These are phyloP conservation scores for Neofusicoccum parvum DNA, from an alignment of 2,329 filamentous ascomycete species.

Conservation along the genomic window DNA sequence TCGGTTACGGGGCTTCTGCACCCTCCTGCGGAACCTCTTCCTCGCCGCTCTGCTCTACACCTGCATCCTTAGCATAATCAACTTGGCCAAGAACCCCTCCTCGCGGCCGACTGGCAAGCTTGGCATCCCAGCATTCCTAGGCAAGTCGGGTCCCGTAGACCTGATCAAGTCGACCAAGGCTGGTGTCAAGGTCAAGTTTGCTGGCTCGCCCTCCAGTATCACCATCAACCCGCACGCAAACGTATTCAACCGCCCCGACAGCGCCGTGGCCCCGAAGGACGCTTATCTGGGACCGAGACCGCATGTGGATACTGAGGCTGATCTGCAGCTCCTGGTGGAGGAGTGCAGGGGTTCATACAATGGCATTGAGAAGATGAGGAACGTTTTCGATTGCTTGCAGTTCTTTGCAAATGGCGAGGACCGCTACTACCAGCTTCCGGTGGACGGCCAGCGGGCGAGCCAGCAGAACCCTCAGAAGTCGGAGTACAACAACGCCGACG, in stretches of 20 bases:
- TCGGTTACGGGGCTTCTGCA: slow-evolving; percentile 35
- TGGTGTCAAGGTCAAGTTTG: slow-evolving; percentile 46
- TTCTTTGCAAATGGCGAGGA: slow-evolving; percentile 53
- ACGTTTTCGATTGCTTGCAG: slow-evolving; percentile 55
- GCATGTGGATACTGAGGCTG: slow-evolving; percentile 56
- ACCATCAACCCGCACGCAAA: slow-evolving; percentile 56
- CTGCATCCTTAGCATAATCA: slow-evolving; percentile 45
- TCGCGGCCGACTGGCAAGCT: slow-evolving; percentile 43
- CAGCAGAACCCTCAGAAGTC: slow-evolving; percentile 45
- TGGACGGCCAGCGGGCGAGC: slow-evolving; percentile 42
- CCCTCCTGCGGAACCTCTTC: slow-evolving; percentile 46
- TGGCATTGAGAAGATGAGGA: slow-evolving; percentile 58
- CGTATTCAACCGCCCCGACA: slow-evolving; percentile 57
- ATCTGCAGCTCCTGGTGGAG: slow-evolving; percentile 55
- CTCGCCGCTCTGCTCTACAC: slow-evolving; percentile 47
- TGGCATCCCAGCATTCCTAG: slow-evolving; percentile 44
- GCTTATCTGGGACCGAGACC: slow-evolving; percentile 55
- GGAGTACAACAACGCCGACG: slow-evolving; percentile 47
- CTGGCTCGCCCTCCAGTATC: slow-evolving; percentile 43
- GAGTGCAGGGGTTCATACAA: slow-evolving; percentile 55
- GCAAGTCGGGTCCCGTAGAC: slow-evolving; percentile 44
- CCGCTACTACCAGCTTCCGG: slow-evolving; percentile 54
- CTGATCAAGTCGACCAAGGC: slow-evolving; percentile 44
- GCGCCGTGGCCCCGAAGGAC: slow-evolving; percentile 53
- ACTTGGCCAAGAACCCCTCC: slow-evolving; percentile 44